Evolutionary conservation across 2,329 filamentous ascomycete species (phyloP), one percentile per base, ranked within the genome.

Genomic region (Didymella lethalis): DNA sequence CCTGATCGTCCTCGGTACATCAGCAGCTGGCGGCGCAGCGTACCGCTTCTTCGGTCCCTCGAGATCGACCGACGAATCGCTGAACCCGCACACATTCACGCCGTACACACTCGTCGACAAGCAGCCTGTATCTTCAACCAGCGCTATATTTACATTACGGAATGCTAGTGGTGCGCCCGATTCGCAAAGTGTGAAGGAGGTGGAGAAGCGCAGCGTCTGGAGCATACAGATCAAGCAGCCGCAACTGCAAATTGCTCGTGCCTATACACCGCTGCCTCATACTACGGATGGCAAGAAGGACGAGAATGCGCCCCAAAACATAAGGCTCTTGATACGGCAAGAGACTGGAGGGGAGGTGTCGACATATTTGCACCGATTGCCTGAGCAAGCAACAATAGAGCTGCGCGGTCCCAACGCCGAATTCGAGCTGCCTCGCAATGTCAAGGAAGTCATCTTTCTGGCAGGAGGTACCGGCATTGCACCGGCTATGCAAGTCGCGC

Each of bases 161-260:
- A 86, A 12, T 71, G 57, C 57, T 11, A 59, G 70, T 26, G 67
- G 66, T n/a, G 59, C 52, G 2, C 56, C 68, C 2, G 71, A 76
- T n/a, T 62, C 67, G 3, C 68, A 75, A 11, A 70, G 66, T 48
- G 64, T 77, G 6, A 68, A 65, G 34, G 70, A 78, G 31, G 69
- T 67, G 16, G 89, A 87, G 85, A 77, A 78, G 43, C 82, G 85
- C 55, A 90, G 90, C 4, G 83, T 96, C 41, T 96, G 92, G 90
- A 93, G 90, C 63, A 89, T 98, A 32, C 90, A 97, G 80, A 88
- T 97, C 72, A 97, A 96, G 79, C 95, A 98, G 79, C 95, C 95
- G 2, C 89, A 97, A 75, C 80, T 98, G 57, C 93, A 97, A 78
- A 96, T 99, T 67, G 91, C 92, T 43, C 82, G 95, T 62, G 88